Evolutionary conservation across 805 yeast species (phyloP).

Genomic region (Metschnikowia orientalis): DNA sequence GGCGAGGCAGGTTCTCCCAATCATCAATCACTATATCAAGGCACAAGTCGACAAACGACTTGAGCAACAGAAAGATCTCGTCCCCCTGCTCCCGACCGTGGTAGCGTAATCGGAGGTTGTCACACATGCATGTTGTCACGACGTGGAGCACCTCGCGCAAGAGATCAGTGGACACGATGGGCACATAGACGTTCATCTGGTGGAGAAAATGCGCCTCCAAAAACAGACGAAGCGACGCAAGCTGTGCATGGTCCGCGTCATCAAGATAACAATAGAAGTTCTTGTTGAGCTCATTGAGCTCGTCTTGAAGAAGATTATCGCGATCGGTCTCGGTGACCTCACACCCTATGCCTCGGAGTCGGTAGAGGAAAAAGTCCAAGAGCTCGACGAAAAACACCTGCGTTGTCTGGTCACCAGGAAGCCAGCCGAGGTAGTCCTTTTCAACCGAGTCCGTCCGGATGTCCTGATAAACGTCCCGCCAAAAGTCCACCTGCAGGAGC

Average conservation of each 20-base stretch:
- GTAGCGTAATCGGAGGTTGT: slow-evolving; percentile 11
- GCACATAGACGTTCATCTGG: slow-evolving; percentile 3
- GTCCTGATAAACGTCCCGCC: slow-evolving; percentile 16
- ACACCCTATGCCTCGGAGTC: slow-evolving; percentile 10
- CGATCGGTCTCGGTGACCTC: slow-evolving; percentile 5
- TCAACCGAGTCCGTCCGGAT: slow-evolving; percentile 7
- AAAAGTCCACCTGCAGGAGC: slow-evolving; percentile 6
- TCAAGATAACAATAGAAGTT: slow-evolving; percentile 8
- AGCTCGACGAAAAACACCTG: slow-evolving; percentile 10
- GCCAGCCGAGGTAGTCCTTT: slow-evolving; percentile 8
- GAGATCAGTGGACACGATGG: slow-evolving; percentile 1
- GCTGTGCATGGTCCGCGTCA: slow-evolving; percentile 5
- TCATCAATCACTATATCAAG: slow-evolving; percentile 1
- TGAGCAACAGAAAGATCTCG: slow-evolving; percentile 2
- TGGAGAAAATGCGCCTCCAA: slow-evolving; percentile 5
- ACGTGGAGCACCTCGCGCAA: slow-evolving; percentile 9
- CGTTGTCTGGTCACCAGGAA: slow-evolving; percentile 9
- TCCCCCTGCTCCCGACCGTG: slow-evolving; percentile 11
- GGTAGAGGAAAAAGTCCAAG: slow-evolving; percentile 9
- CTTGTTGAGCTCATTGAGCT: slow-evolving; percentile 10
- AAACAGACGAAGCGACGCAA: slow-evolving; percentile 5
- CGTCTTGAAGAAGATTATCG: slow-evolving; percentile 6
- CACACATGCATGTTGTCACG: slow-evolving; percentile 8
- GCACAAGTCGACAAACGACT: slow-evolving; percentile 1
- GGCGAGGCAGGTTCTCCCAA: too few species aligned